Percentiles rank a stretch among this genome's conserved stretches.
These are phyloP conservation scores for Annulohypoxylon stygium DNA, from an alignment of 495 filamentous ascomycete species.

Conservation along the genomic window DNA sequence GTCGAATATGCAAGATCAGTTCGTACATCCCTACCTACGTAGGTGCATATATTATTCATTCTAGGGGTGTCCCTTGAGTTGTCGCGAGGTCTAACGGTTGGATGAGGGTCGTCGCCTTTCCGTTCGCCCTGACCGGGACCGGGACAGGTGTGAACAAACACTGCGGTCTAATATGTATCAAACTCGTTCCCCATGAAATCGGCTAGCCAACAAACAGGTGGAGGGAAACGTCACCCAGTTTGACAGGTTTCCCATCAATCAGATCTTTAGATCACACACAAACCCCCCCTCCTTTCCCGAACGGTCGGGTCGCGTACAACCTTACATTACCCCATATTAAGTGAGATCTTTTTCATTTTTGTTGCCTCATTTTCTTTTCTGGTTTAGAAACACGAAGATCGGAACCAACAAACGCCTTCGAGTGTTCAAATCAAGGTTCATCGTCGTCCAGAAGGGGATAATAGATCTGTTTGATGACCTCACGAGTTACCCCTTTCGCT, in stretches of 20 bases:
- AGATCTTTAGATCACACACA: conserved; percentile 45
- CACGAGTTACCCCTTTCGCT: conserved; percentile 15
- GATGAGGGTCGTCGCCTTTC: neutral
- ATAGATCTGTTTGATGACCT: conserved; percentile 34
- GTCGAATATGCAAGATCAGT: conserved; percentile 40
- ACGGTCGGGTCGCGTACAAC: conserved; percentile 48
- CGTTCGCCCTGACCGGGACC: neutral
- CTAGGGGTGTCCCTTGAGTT: neutral
- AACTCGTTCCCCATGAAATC: conserved; percentile 18
- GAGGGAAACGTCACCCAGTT: conserved; percentile 24
- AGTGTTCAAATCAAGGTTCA: neutral
- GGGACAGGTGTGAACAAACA: conserved; percentile 12
- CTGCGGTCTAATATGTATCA: conserved; percentile 4
- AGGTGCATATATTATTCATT: conserved; percentile 1
- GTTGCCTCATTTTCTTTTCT: conserved; percentile 24
- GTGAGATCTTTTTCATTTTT: conserved; percentile 36
- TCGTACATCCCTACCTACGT: conserved; percentile 7
- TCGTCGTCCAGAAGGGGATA: conserved; percentile 3
- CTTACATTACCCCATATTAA: conserved; percentile 44
- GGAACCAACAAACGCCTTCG: neutral
- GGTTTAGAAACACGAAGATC: conserved; percentile 15
- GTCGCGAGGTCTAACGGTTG: neutral
- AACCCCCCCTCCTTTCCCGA: conserved; percentile 40
- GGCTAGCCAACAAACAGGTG: conserved; percentile 22
- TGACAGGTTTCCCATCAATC: conserved; percentile 39